Evolutionary conservation across 768 basidiomycete genomes (phyloP).

Genomic region (Sutorius australiensis): DNA sequence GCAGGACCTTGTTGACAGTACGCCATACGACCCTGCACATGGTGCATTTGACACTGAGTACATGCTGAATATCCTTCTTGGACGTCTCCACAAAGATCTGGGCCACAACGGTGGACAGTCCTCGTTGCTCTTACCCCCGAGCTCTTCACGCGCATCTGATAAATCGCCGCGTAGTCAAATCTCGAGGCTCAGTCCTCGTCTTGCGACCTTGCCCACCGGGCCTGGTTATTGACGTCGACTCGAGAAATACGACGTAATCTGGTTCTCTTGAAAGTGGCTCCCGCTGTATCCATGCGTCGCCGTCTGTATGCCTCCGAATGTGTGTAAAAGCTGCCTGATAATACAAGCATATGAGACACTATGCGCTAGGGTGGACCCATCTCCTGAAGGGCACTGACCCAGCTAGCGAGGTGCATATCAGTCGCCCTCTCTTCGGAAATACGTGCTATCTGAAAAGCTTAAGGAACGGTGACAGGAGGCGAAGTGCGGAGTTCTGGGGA

Average conservation of each 20-base stretch:
- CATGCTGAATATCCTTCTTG: constrained; percentile 34
- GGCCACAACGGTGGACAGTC: constrained; percentile 10
- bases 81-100: constrained; percentile 18
- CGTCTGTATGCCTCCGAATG: neutral
- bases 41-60: constrained; percentile 34
- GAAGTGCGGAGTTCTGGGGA: constrained; percentile 60
- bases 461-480: constrained; percentile 38
- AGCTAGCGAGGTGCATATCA: constrained; percentile 52
- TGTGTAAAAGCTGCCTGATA: neutral
- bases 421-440: constrained; percentile 51
- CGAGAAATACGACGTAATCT: neutral
- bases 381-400: constrained; percentile 51
- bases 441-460: constrained; percentile 39
- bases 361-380: constrained; percentile 19
- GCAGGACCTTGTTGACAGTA: constrained; percentile 48
- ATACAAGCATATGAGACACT: neutral
- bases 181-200: constrained; percentile 9
- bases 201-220: constrained; percentile 6
- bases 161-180: too few relatives aligned
- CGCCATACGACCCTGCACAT: constrained; percentile 32
- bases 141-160: neutral
- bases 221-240: constrained; percentile 7
- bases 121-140: constrained; percentile 9
- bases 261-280: neutral
- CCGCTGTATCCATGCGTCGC: too few relatives aligned